phyloP scores from a whole-genome alignment of 768 basidiomycete species.

The Antrodiella citrinella region DNA sequence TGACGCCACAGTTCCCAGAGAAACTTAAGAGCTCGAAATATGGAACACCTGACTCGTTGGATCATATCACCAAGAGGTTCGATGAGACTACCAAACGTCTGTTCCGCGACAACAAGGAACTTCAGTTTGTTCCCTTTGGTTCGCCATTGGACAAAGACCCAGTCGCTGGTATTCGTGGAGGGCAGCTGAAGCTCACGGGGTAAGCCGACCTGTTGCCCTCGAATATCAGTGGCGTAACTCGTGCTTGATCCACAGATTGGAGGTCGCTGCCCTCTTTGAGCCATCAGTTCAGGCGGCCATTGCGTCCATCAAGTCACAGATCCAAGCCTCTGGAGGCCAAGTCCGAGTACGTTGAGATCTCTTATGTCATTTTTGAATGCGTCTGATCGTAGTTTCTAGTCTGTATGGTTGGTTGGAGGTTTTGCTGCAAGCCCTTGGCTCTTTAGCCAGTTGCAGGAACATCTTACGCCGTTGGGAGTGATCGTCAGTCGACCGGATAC shows the following conservation, averaged over 20 bases:
- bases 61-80: conserved; percentile 74
- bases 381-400: conserved; percentile 30
- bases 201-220: too few relatives aligned
- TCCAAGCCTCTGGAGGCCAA: conserved; percentile 57
- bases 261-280: conserved; percentile 69
- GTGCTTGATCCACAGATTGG: too few relatives aligned
- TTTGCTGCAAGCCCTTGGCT: conserved; percentile 81
- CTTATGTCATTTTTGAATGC: not conserved
- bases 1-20: conserved; percentile 31
- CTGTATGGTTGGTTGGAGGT: conserved; percentile 78
- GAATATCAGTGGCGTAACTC: conserved; percentile 14
- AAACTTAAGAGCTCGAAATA: conserved; percentile 71
- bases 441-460: conserved; percentile 66
- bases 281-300: conserved; percentile 72
- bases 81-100: conserved; percentile 79
- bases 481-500: conserved; percentile 70
- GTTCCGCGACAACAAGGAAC: conserved; percentile 59
- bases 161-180: conserved; percentile 60
- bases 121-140: conserved; percentile 70
- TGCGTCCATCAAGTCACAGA: conserved; percentile 59
- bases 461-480: conserved; percentile 45
- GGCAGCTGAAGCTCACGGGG: conserved; percentile 68
- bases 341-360: conserved; percentile 41
- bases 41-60: conserved; percentile 59
- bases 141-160: conserved; percentile 71